Base-by-base conservation (phyloP, 2,329 filamentous ascomycete species). In the Sordariomycetes sp. region DNA sequence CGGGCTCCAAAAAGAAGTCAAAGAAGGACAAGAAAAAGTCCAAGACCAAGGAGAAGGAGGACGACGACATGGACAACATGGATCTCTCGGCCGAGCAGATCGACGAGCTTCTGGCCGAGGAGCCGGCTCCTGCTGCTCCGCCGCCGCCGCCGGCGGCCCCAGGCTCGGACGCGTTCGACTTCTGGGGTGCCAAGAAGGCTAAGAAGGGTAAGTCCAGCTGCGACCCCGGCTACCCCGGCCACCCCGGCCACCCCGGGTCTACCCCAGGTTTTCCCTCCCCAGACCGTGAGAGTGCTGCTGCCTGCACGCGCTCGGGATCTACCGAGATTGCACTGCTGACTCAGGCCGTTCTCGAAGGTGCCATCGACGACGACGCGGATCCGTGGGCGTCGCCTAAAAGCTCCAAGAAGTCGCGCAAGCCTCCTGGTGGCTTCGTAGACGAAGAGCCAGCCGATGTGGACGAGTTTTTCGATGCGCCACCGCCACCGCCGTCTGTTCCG, bases 181-280 rank as follows among this genome's bases (percentile, higher is more conserved):
- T 83, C 71, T 85, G 81, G 81, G 78, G 80, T 6, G 62, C 72
- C 59, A 80, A 77, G 65, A 79, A 76, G 62, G 60, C 66, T 56
- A 74, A 73, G 64, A 76, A 76, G 70, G 73, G 71, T 73, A 65
- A 63, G 66, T 68, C 65, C 63, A 55, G 54, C 54, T 54, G 25
- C 37, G 32, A 16, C 37, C 37, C 37, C 55, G 55, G 55, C 55
- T 54, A 40, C 28, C 55, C 59, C n/a, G 59, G 55, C 22, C 34
- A 40, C 32, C 35, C 50, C 18, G 53, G n/a, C 25, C 22, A 25
- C 22, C 18, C n/a, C 24, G 7, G n/a, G 37, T 37, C 11, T 54
- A 46, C 40, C 57, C 57, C 34, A 37, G 51, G 12, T 40, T 53
- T 48, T 25, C 18, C n/a, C n/a, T 11, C 37, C 18, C 25, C 24